Evolutionary conservation across 139 green algal species (phyloP).

Genomic region (Eudorina sp.): DNA sequence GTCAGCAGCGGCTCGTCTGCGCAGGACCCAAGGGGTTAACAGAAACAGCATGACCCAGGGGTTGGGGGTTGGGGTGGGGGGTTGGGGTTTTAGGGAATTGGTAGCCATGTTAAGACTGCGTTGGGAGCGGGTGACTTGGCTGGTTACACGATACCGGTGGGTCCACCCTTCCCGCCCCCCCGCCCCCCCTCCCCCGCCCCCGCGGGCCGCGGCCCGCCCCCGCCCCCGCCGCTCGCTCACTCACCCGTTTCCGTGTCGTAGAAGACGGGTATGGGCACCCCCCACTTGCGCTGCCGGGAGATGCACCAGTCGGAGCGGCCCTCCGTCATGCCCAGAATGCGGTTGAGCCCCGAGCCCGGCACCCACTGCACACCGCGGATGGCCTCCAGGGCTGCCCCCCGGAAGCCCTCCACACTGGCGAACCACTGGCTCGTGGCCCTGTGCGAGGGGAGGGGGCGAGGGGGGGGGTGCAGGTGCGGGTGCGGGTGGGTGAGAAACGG

Average conservation of each 20-base stretch:
- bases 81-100: too few species aligned
- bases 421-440: constrained; percentile 96
- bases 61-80: too few species aligned
- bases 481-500: neutral
- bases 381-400: constrained; percentile 78
- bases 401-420: constrained; percentile 92
- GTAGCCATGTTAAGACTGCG: too few species aligned
- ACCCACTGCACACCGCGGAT: constrained; percentile 92
- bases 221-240: too few species aligned
- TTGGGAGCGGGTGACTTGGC: too few species aligned
- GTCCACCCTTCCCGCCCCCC: too few species aligned
- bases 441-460: neutral
- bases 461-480: neutral
- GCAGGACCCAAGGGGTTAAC: too few species aligned
- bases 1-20: constrained; percentile 93
- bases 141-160: too few species aligned
- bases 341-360: constrained; percentile 79
- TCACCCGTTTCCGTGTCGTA: constrained; percentile 90
- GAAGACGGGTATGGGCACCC: constrained; percentile 98
- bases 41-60: too few species aligned
- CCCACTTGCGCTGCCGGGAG: constrained; percentile 96
- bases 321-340: constrained; percentile 94
- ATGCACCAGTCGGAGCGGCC: constrained; percentile 98
- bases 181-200: too few species aligned
- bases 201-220: too few species aligned